Evolutionary conservation across 2,329 filamentous ascomycete species (phyloP).

Genomic region (Fusarium torulosum): DNA sequence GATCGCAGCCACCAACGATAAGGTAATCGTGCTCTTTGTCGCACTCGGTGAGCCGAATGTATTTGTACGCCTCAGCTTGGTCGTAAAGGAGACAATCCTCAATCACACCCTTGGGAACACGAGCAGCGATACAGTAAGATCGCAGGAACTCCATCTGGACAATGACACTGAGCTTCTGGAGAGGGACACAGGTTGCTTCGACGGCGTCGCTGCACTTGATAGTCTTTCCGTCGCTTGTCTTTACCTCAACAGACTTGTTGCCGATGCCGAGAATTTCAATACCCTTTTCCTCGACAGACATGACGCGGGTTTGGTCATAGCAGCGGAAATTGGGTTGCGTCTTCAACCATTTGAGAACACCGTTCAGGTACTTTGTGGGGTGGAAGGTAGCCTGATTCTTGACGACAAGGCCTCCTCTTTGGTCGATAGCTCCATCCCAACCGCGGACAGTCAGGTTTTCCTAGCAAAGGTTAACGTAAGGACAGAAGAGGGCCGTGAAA

Average conservation of each 20-base stretch:
- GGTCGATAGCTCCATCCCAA: conserved; percentile 64
- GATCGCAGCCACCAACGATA: conserved; percentile 68
- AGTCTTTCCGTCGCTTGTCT: conserved; percentile 60
- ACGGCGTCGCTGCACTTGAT: conserved; percentile 63
- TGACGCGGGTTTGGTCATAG: conserved; percentile 64
- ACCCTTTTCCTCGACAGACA: conserved; percentile 62
- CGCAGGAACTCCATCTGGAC: conserved; percentile 66
- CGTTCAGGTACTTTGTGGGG: conserved; percentile 67
- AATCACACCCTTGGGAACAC: conserved; percentile 63
- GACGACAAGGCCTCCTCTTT: conserved; percentile 63
- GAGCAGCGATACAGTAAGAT: conserved; percentile 69
- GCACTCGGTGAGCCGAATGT: conserved; percentile 65
- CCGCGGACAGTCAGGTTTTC: conserved; percentile 61
- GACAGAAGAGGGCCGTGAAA: fast-evolving
- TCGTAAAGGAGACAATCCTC: conserved; percentile 70
- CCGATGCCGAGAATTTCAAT: conserved; percentile 34
- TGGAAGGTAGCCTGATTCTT: conserved; percentile 66
- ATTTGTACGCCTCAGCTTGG: conserved; percentile 66
- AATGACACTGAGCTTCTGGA: conserved; percentile 67
- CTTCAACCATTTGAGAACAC: conserved; percentile 64
- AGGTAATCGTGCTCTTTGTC: conserved; percentile 67
- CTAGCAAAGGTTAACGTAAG: background rate
- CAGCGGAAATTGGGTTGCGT: conserved; percentile 65
- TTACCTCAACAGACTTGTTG: conserved; percentile 58
- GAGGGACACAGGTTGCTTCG: conserved; percentile 66